Conservation (phyloP, 208 protist species). For the Acanthamoeba castellanii region DNA sequence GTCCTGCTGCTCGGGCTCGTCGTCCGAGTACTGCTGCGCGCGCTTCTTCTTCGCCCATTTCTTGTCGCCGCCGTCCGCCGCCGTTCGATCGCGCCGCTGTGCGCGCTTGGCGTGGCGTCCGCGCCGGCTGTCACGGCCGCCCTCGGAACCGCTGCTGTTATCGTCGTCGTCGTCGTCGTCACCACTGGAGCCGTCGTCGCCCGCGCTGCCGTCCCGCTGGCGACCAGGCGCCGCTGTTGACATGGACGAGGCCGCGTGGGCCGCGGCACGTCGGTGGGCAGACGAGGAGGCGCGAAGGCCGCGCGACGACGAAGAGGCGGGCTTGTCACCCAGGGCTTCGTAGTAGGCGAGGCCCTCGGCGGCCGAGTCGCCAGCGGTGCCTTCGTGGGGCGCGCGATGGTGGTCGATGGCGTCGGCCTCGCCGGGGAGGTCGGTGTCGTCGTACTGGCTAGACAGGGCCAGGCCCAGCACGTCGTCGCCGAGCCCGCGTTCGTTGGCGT, state of each 20-base stretch:
- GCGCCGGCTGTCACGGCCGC: neutral
- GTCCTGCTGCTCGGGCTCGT: neutral
- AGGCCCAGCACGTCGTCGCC: slow-evolving; percentile 13
- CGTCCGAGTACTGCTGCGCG: neutral
- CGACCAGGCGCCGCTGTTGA: neutral
- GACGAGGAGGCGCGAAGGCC: neutral
- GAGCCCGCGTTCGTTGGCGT: neutral
- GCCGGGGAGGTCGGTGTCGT: slow-evolving; percentile 23
- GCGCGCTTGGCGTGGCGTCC: neutral
- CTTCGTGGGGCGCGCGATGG: neutral
- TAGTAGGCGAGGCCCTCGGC: slow-evolving; percentile 56
- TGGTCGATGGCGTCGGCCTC: neutral
- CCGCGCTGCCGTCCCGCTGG: neutral
- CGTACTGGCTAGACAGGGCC: slow-evolving; percentile 32
- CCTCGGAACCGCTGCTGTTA: neutral
- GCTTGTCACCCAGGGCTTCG: neutral
- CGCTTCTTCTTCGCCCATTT: neutral
- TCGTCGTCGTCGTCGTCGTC: neutral
- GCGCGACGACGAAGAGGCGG: neutral
- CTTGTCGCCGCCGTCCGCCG: neutral
- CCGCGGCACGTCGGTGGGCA: neutral
- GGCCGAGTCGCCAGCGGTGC: neutral
- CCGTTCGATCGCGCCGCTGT: neutral
- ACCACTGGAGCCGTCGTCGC: neutral
- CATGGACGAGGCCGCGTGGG: neutral